Evolutionary conservation across 2,329 filamentous ascomycete species (phyloP), one percentile per base, ranked within the genome.

Genomic region (Cladosporium oxysporum): DNA sequence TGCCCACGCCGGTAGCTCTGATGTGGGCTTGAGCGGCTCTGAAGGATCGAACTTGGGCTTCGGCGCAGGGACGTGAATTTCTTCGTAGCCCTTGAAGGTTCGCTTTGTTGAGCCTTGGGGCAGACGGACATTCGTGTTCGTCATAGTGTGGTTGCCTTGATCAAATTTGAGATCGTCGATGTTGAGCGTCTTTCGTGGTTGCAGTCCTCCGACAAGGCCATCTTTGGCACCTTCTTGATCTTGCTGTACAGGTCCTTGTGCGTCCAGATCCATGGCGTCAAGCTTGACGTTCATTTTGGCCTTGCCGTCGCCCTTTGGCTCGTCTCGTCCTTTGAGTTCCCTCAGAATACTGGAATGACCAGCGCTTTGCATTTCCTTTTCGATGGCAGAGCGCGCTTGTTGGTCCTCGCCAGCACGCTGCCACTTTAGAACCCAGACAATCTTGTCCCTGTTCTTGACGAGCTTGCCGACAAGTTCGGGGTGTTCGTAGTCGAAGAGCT

Each of bases 141-240:
- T 98, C 94, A 98, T 99, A 52, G 99, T 85, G 82, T 99, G 95
- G 74, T 98, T 99, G 62, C 95, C 95, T 79, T 98, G 94, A 72
- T 98, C 95, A 76, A 99, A 99, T 47, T 97, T 87, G 37, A 99
- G 87, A 73, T 98, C 98, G 66, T 99, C 94, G 61, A 99, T 83
- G 76, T 98, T 98, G 77, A 99, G 92, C 53, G 92, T 82, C 75
- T 91, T 92, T 71, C 89, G 89, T 2, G 96, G 95, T 73, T 95
- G 91, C 44, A 99, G 83, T 16, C 92, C 93, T 64, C 93, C 92
- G 35, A 93, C 85, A 23, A 97, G 82, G 62, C 87, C 86, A 61
- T 88, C 89, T 58, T 92, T 90, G 31, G 81, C 79, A 59, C 84
- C 85, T 68, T 90, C 86, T 53, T 81, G 76, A 77, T 71, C 75